These are phyloP conservation scores for Pyrenochaeta sp. DNA, from an alignment of 2,329 filamentous ascomycete genomes.

Conservation along the genomic window DNA sequence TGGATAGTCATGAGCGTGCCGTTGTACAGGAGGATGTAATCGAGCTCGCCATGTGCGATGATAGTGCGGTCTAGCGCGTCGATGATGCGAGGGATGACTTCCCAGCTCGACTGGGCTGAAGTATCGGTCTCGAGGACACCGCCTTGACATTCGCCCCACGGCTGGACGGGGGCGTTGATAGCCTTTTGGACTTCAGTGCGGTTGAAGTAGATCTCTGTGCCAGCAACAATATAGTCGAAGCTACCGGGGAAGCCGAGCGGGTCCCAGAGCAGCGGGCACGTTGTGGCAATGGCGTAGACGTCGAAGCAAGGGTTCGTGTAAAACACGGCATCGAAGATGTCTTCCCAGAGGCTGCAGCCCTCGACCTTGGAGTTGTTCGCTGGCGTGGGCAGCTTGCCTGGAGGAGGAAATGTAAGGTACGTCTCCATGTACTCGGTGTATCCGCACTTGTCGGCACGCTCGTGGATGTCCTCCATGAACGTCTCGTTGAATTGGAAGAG, in stretches of 20 bases:
- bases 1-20: conserved; percentile 77
- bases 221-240: conserved; percentile 69
- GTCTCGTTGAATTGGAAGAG: conserved; percentile 72
- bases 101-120: conserved; percentile 63
- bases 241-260: conserved; percentile 74
- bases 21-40: conserved; percentile 73
- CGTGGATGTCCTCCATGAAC: conserved; percentile 62
- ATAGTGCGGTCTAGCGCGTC: conserved; percentile 75
- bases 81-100: conserved; percentile 73
- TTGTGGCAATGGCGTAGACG: conserved; percentile 75
- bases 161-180: conserved; percentile 67
- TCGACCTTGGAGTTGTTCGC: conserved; percentile 55
- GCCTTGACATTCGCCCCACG: conserved; percentile 66
- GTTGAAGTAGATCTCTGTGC: conserved; percentile 73
- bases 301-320: conserved; percentile 80
- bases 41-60: conserved; percentile 75
- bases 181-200: conserved; percentile 73
- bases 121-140: conserved; percentile 61
- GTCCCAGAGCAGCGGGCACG: conserved; percentile 75
- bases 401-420: conserved; percentile 74
- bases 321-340: conserved; percentile 63
- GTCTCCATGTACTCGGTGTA: conserved; percentile 67
- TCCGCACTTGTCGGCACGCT: conserved; percentile 65
- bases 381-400: conserved; percentile 64
- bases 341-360: conserved; percentile 67